phyloP scores from a whole-genome alignment of 306 rosid genomes.

The Senna tora region DNA sequence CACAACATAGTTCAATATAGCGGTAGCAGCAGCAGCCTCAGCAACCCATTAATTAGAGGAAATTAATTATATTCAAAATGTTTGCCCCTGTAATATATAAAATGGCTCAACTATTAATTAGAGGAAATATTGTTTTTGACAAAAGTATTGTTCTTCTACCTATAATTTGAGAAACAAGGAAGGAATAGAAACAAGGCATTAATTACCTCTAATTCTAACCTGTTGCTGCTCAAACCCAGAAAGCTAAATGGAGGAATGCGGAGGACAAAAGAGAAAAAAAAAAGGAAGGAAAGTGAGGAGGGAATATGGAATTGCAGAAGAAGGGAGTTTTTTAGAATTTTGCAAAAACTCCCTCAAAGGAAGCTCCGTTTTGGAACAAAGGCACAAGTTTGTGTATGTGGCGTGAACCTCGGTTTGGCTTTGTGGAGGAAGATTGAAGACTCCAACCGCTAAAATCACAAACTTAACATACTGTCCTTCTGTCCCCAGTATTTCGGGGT shows the following conservation, averaged over 20 bases:
- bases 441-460: slow-evolving; percentile 30
- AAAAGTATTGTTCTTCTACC: too few relatives aligned
- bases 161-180: background rate
- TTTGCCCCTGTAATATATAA: slow-evolving; percentile 43
- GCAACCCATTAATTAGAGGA: slow-evolving; percentile 45
- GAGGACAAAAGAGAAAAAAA: background rate
- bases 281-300: too few relatives aligned
- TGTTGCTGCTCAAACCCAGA: slow-evolving; percentile 30
- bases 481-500: slow-evolving; percentile 33
- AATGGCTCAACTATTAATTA: background rate
- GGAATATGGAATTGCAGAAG: slow-evolving; percentile 37
- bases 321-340: background rate
- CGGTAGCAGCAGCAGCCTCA: slow-evolving; percentile 45
- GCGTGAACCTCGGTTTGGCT: slow-evolving; percentile 40
- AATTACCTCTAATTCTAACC: background rate
- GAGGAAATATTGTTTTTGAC: too few relatives aligned
- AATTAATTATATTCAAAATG: slow-evolving; percentile 30
- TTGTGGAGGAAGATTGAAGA: slow-evolving; percentile 26
- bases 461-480: background rate
- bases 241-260: slow-evolving; percentile 8
- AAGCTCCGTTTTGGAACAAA: slow-evolving; percentile 35
- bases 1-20: slow-evolving; percentile 67
- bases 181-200: slow-evolving; percentile 1
- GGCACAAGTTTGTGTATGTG: slow-evolving; percentile 26
- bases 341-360: slow-evolving; percentile 28